These are phyloP conservation scores for Gynostemma pentaphyllum DNA, from an alignment of 306 rosid genomes.

Conservation along the genomic window DNA sequence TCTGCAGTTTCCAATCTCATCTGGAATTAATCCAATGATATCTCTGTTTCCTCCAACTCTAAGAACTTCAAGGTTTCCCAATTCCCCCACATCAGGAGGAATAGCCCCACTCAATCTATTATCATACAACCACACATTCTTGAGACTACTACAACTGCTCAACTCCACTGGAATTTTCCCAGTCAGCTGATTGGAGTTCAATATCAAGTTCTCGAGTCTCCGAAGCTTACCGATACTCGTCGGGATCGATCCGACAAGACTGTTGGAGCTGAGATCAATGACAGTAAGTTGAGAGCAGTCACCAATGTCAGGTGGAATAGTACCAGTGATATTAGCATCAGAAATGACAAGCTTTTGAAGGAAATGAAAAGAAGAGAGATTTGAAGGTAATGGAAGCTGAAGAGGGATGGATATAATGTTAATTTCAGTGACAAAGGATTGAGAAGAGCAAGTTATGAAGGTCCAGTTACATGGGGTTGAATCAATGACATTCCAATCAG, in stretches of 20 bases:
- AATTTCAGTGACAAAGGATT: conserved; percentile 42
- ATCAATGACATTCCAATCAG: conserved; percentile 46
- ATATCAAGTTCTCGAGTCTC: conserved; percentile 45
- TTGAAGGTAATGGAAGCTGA: conserved; percentile 56
- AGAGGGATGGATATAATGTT: conserved; percentile 39
- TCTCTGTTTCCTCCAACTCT: conserved; percentile 76
- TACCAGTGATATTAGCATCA: conserved; percentile 53
- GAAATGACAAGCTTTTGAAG: conserved; percentile 57
- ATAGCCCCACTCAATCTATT: conserved; percentile 41
- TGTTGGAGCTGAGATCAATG: conserved; percentile 57
- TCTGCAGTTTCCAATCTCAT: conserved; percentile 50
- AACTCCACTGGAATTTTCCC: conserved; percentile 59
- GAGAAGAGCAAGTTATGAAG: conserved; percentile 52
- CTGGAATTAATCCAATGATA: conserved; percentile 50
- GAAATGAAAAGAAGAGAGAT: conserved; percentile 40
- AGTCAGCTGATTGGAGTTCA: conserved; percentile 62
- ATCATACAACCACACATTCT: conserved; percentile 46
- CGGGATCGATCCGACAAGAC: conserved; percentile 57
- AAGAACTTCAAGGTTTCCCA: conserved; percentile 40
- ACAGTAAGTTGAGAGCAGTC: conserved; percentile 31
- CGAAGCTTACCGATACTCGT: conserved; percentile 42
- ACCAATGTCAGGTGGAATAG: conserved; percentile 41
- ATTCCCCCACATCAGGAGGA: conserved; percentile 44
- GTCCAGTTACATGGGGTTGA: conserved; percentile 65
- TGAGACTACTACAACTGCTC: conserved; percentile 41